phyloP scores from a whole-genome alignment of 306 rosid genomes.

The Pyrus bretschneideri region DNA sequence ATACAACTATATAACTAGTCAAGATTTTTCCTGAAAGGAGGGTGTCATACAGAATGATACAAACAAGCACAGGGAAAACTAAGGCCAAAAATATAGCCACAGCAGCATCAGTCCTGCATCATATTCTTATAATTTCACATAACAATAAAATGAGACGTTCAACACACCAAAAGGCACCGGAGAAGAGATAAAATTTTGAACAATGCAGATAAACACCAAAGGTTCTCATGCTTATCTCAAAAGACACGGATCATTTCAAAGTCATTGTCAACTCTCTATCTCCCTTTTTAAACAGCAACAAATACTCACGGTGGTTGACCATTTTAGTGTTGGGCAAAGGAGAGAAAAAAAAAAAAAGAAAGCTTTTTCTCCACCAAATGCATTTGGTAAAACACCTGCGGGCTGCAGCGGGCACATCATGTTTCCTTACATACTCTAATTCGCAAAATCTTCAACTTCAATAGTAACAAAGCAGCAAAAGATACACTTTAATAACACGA shows the following conservation, averaged over 20 bases:
- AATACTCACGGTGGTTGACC: neutral
- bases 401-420: rapidly evolving
- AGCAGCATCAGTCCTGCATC: neutral
- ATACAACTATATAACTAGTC: too few species aligned
- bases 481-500: neutral
- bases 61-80: too few species aligned
- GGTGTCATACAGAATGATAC: too few species aligned
- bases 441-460: too few species aligned
- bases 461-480: too few species aligned
- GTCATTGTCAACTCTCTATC: neutral
- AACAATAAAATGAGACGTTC: neutral
- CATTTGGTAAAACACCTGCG: neutral
- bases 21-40: too few species aligned
- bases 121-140: neutral
- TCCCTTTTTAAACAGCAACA: neutral
- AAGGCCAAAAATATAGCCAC: too few species aligned
- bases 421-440: too few species aligned
- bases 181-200: too few species aligned
- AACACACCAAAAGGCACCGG: neutral
- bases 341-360: too few species aligned
- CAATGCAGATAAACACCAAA: too few species aligned
- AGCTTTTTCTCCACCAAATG: neutral
- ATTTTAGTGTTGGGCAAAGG: neutral
- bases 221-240: neutral
- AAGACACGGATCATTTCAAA: neutral